Evolutionary conservation across 2,329 filamentous ascomycete genomes (phyloP).

Genomic region (Sphaceloma murrayae): DNA sequence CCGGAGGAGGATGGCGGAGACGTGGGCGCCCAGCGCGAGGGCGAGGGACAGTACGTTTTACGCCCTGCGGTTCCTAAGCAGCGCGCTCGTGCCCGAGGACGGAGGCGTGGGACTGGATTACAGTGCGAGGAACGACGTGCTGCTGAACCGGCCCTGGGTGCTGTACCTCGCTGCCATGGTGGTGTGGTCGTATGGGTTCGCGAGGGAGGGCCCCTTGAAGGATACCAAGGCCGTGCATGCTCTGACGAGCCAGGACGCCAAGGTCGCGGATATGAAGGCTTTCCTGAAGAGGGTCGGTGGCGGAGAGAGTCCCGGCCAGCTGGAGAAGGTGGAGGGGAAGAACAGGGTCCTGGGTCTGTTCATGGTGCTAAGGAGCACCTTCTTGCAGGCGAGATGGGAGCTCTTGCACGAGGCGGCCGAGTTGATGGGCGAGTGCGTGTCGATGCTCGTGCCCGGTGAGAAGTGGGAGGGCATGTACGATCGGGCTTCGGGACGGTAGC

Average conservation of each 20-base stretch:
- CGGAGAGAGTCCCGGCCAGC: slow-evolving; percentile 64
- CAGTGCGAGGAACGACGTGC: slow-evolving; percentile 74
- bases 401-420: slow-evolving; percentile 77
- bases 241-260: slow-evolving; percentile 53
- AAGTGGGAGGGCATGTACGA: slow-evolving; percentile 9
- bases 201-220: slow-evolving; percentile 68
- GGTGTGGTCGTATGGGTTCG: slow-evolving; percentile 91
- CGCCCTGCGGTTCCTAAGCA: slow-evolving; percentile 75
- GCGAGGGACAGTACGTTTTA: slow-evolving; percentile 90
- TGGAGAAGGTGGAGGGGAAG: slow-evolving; percentile 62
- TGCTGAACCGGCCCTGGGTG: slow-evolving; percentile 90
- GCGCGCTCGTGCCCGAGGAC: slow-evolving; percentile 63
- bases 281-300: slow-evolving; percentile 66
- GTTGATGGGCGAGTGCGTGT: slow-evolving; percentile 71
- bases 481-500: slow-evolving; percentile 1
- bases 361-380: slow-evolving; percentile 71
- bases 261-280: slow-evolving; percentile 65
- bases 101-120: slow-evolving; percentile 45
- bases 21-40: slow-evolving; percentile 79
- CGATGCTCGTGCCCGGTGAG: slow-evolving; percentile 38
- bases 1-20: slow-evolving; percentile 72
- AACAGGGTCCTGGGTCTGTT: slow-evolving; percentile 77
- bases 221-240: slow-evolving; percentile 31
- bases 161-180: slow-evolving; percentile 87
- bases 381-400: slow-evolving; percentile 80